These are phyloP conservation scores for Hypoxylon fuscum DNA, from an alignment of 495 filamentous ascomycete genomes.

Conservation along the genomic window DNA sequence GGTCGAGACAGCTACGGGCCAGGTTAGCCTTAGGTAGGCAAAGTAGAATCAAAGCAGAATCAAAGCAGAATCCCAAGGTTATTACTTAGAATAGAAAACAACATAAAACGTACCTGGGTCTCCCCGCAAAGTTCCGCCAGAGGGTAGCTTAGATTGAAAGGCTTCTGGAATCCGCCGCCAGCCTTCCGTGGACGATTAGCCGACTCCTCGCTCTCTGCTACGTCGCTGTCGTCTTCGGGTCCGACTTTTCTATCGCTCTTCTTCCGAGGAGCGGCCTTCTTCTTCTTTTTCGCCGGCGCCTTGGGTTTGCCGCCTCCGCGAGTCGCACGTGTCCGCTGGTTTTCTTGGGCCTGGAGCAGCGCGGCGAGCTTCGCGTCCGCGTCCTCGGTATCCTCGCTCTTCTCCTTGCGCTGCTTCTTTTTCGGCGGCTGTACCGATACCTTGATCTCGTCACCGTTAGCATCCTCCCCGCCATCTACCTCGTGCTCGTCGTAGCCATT, in stretches of 20 bases:
- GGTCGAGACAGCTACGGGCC: constrained; percentile 87
- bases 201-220: constrained; percentile 68
- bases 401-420: constrained; percentile 67
- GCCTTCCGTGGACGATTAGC: constrained; percentile 59
- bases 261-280: constrained; percentile 52
- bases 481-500: constrained; percentile 48
- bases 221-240: constrained; percentile 81
- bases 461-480: constrained; percentile 37
- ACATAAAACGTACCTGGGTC: constrained; percentile 58
- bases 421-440: constrained; percentile 60
- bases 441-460: constrained; percentile 57
- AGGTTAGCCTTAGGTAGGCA: no score
- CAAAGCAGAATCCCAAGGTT: neutral
- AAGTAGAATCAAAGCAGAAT: constrained; percentile 3
- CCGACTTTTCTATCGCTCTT: constrained; percentile 82
- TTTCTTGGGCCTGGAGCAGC: constrained; percentile 90
- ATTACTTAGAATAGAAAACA: neutral
- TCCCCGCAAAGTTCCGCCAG: constrained; percentile 65
- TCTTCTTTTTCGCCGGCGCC: constrained; percentile 73
- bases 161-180: constrained; percentile 61
- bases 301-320: constrained; percentile 69
- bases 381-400: constrained; percentile 59
- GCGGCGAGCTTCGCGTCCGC: constrained; percentile 88
- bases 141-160: constrained; percentile 60
- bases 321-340: constrained; percentile 74